phyloP scores from a whole-genome alignment of 768 basidiomycete genomes.

The Sarcodon sp. region DNA sequence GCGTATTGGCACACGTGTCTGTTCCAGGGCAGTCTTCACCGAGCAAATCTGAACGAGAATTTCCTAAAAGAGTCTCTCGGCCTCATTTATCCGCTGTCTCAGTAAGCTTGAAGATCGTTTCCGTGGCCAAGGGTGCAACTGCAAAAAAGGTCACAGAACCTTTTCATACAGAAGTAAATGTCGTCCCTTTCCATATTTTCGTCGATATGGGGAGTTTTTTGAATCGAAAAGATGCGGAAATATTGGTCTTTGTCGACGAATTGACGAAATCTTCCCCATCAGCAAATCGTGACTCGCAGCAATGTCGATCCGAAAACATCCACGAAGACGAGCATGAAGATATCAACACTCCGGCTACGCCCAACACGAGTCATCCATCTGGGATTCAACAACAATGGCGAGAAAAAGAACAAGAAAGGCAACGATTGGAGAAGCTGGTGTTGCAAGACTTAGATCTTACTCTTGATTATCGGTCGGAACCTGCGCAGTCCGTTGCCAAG shows the following conservation, averaged over 20 bases:
- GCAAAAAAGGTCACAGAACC: slow-evolving; percentile 3
- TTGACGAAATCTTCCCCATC: slow-evolving; percentile 14
- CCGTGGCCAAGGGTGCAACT: slow-evolving; percentile 1
- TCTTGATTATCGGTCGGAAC: slow-evolving; percentile 26
- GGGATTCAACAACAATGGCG: slow-evolving; percentile 4
- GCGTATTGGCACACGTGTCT: not conserved
- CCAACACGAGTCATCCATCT: slow-evolving; percentile 9
- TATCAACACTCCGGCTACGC: slow-evolving; percentile 26
- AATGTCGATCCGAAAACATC: not conserved
- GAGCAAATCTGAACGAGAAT: not conserved
- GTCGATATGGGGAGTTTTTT: slow-evolving; percentile 41
- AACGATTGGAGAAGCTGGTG: slow-evolving; percentile 37
- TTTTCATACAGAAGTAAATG: slow-evolving; percentile 24
- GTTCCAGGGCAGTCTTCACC: slow-evolving; percentile 6
- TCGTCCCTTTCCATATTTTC: slow-evolving; percentile 65
- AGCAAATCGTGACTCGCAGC: not conserved
- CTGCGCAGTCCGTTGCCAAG: not conserved
- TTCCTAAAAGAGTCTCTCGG: not conserved
- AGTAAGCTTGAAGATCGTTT: slow-evolving; percentile 6
- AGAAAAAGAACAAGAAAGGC: slow-evolving; percentile 19
- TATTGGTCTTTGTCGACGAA: slow-evolving; percentile 37
- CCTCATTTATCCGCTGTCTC: slow-evolving; percentile 6
- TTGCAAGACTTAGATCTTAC: slow-evolving; percentile 48
- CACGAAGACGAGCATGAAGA: slow-evolving; percentile 15
- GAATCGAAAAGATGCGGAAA: slow-evolving; percentile 21